These are phyloP conservation scores for Ceratobasidium sp. DNA, from an alignment of 1,284 basidiomycete species.

Conservation along the genomic window DNA sequence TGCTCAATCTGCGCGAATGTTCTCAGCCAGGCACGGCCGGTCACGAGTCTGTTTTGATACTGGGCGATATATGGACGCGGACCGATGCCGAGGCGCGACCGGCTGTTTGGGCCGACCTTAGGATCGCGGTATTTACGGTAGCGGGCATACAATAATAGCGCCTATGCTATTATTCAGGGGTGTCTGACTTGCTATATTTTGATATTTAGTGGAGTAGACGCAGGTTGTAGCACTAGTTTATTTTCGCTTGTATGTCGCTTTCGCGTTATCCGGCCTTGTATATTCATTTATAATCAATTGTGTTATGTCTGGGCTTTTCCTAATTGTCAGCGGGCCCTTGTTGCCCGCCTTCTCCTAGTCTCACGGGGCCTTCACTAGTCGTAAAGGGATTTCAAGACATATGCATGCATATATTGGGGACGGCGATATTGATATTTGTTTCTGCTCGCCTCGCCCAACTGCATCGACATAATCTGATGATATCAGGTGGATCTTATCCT, in stretches of 20 bases:
- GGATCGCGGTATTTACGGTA: background rate
- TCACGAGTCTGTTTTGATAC: background rate
- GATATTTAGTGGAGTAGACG: background rate
- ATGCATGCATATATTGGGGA: too few species aligned
- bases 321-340: too few species aligned
- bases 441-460: too few species aligned
- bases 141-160: conserved; percentile 6
- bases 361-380: too few species aligned
- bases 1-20: conserved; percentile 22
- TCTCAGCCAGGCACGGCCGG: conserved; percentile 12
- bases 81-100: conserved; percentile 18
- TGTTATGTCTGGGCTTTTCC: too few species aligned
- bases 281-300: too few species aligned
- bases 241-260: background rate
- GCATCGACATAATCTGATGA: too few species aligned
- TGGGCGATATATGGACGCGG: conserved; percentile 4
- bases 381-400: too few species aligned
- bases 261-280: background rate
- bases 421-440: too few species aligned
- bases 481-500: too few species aligned
- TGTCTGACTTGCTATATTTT: background rate
- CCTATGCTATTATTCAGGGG: background rate
- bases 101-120: conserved; percentile 23
- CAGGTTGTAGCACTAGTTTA: conserved; percentile 6
- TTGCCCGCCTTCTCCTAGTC: too few species aligned